phyloP scores from a whole-genome alignment of 2,329 filamentous ascomycete species.

The Dryadomyces quercus-mongolicae region DNA sequence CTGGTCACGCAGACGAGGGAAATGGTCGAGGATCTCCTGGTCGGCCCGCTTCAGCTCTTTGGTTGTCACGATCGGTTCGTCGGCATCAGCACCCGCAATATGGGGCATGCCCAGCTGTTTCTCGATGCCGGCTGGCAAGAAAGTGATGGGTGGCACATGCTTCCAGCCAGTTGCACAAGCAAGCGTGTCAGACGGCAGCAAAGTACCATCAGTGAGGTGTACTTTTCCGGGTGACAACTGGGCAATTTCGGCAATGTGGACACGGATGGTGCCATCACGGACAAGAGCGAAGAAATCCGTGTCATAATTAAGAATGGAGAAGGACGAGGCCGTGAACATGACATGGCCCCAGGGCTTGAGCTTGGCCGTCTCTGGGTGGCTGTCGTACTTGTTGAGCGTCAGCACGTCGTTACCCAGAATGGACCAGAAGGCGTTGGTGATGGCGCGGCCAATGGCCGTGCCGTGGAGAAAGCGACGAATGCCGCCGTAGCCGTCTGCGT shows the following conservation, averaged over 20 bases:
- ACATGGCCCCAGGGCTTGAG: slow-evolving; percentile 38
- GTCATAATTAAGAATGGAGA: slow-evolving; percentile 50
- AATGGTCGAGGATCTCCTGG: slow-evolving; percentile 37
- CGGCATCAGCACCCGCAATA: slow-evolving; percentile 10
- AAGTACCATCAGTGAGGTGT: slow-evolving; percentile 35
- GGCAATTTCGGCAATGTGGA: slow-evolving; percentile 40
- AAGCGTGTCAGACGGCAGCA: slow-evolving; percentile 36
- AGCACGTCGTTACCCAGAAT: slow-evolving; percentile 44
- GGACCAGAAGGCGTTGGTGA: slow-evolving; percentile 46
- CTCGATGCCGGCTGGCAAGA: slow-evolving; percentile 34
- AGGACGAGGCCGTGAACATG: slow-evolving; percentile 40
- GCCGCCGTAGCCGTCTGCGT: slow-evolving; percentile 44
- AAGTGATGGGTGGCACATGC: slow-evolving; percentile 36
- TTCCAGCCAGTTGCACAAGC: slow-evolving; percentile 50
- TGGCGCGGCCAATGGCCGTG: slow-evolving; percentile 40
- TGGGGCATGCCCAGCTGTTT: slow-evolving; percentile 37
- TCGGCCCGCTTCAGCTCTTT: slow-evolving; percentile 27
- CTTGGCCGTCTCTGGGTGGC: slow-evolving; percentile 38
- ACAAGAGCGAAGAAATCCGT: slow-evolving; percentile 46
- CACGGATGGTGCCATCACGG: slow-evolving; percentile 33
- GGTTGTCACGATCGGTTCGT: background rate
- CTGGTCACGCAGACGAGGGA: slow-evolving; percentile 39
- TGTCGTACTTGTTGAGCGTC: slow-evolving; percentile 38
- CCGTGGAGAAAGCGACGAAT: slow-evolving; percentile 44
- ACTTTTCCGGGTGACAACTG: slow-evolving; percentile 32